Conservation (phyloP, 495 filamentous ascomycete species). For the Hypoxylon fragiforme region DNA sequence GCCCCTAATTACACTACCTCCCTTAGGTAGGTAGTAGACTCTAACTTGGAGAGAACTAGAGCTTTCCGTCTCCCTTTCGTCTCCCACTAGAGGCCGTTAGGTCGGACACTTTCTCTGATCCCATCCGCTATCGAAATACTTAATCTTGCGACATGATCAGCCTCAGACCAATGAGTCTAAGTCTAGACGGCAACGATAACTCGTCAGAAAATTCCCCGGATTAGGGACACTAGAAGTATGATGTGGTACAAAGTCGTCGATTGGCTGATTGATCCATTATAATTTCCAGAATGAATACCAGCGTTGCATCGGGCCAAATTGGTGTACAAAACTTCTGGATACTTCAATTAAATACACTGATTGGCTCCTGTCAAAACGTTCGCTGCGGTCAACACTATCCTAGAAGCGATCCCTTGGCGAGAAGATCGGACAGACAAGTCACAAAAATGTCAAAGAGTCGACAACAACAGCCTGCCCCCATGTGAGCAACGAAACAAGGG, state of each 20-base stretch:
- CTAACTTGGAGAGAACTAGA: too few relatives aligned
- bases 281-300: constrained; percentile 31
- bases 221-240: constrained; percentile 25
- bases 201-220: constrained; percentile 31
- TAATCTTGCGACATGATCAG: constrained; percentile 33
- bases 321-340: constrained; percentile 20
- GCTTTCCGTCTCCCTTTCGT: too few relatives aligned
- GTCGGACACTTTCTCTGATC: constrained; percentile 27
- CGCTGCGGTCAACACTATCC: constrained; percentile 25
- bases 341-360: constrained; percentile 30
- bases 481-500: constrained; percentile 28
- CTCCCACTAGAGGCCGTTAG: too few relatives aligned
- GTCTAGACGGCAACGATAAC: constrained; percentile 11
- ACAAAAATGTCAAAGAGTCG: constrained; percentile 22
- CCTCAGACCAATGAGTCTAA: constrained; percentile 11
- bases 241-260: constrained; percentile 13
- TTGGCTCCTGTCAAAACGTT: constrained; percentile 18
- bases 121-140: constrained; percentile 19
- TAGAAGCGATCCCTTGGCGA: constrained; percentile 39
- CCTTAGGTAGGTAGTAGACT: too few relatives aligned
- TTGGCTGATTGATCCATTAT: constrained; percentile 20
- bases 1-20: not conserved
- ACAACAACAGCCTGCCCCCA: constrained; percentile 7
- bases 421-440: constrained; percentile 30
- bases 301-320: constrained; percentile 27